Base-by-base conservation (phyloP, 768 basidiomycete species). In the Rhizopogon roseolus region DNA sequence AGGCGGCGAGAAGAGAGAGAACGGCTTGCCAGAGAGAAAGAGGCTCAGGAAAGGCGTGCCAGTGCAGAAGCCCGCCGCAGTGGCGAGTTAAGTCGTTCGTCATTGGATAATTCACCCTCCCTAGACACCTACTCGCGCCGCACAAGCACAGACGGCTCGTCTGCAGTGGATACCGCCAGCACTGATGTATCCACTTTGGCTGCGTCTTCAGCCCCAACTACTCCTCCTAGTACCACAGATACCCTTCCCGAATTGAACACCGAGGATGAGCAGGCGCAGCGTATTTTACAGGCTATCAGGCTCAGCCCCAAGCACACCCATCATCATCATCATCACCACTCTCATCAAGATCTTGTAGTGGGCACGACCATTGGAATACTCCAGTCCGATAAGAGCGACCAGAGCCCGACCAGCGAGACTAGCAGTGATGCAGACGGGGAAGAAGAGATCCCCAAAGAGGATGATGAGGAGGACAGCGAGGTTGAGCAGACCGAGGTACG, bases 1-100 rank as follows among this genome's bases (percentile, higher is more conserved):
- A 73, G 68, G 57, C 66, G 92, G 40, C 72, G 80, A 59, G 84
- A 84, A 46, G 84, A 89, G 69, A 68, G 68, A 52, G 79, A 81
- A 60, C 76, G 76, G 57, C 66, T 65, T 48, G 60, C 59, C 16
- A 65, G 57, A 22, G 65, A 65, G 16, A 59, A 55, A 49, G 60
- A 58, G 42, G 57, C 51, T 6, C 51, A 55, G 29, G 64, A 58
- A 14, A 42, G 52, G 6, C 55, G 52, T 28, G 46, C 46, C 38
- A 41, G 42, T 53, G 11, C 54, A 50, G 66, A 70, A 57, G 59
- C 59, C 19, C 43, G 60, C 38, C 62, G 53, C 53, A 64, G 64
- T 9, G 38, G 52, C 28, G 67, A 65, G 29, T 64, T 62, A 5
- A 52, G 60, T 50, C 55, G 59, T 27, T 59, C 64, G 1, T 59